Evolutionary conservation across 805 yeast genomes (phyloP), one percentile per base, ranked within the genome.

Genomic region (Lachancea lanzarotensis): DNA sequence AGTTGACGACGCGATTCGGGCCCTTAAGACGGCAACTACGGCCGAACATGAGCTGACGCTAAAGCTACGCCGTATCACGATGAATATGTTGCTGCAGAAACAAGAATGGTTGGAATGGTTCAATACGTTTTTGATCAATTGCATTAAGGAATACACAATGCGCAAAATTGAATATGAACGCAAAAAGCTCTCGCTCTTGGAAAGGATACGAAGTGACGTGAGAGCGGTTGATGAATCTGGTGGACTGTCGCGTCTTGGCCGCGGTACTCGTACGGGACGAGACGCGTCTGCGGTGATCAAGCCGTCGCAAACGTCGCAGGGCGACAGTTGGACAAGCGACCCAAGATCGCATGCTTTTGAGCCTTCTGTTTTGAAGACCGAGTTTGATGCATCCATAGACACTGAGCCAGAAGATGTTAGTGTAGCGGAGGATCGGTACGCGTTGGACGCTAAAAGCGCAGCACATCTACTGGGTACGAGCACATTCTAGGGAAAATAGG

Each of bases 161-260:
- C 78, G 80, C 50, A 80, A 80, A 54, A 89, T 93, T 36, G 95
- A 88, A 48, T 85, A 81, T 52, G 96, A 90, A 67, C 75, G 98
- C 36, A 82, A 86, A 55, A 81, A 84, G 40, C 71, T 93, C 42
- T 75, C 79, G 45, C 73, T 83, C 32, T 72, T 95, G 68, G 95
- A 82, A 57, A 76, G 73, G 52, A 79, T 78, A 47, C 75, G 91
- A 47, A 66, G 76, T 3, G 93, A 84, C 52, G 82, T 86, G 10
- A 72, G 95, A 45, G 73, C 78, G 8, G 85, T 84, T 3, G 95
- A 86, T 63, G 75, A 75, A 25, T 72, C 73, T 20, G 95, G 95
- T 18, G 95, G 95, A 0, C 73, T 93, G 33, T 77, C 93, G 33
- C 70, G 96, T 45, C 69, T 93, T 31, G 96, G 96, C 15, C 57